phyloP scores from a whole-genome alignment of 305 asterid species.

The Fraxinus albicans region DNA sequence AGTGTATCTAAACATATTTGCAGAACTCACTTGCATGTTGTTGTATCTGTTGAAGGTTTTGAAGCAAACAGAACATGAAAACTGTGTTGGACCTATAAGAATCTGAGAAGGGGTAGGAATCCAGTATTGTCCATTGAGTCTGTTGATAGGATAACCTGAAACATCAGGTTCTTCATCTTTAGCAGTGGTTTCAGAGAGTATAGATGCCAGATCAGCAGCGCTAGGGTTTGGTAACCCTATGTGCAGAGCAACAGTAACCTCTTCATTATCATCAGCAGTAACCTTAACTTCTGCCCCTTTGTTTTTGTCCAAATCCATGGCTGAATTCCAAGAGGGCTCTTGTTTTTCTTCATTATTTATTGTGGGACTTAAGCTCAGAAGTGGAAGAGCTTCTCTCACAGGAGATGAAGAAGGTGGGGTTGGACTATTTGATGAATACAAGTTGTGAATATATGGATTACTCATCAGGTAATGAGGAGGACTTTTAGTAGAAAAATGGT shows the following conservation, averaged over 20 bases:
- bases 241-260: constrained; percentile 75
- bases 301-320: not conserved
- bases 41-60: constrained; percentile 94
- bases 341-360: constrained; percentile 26
- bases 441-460: not conserved
- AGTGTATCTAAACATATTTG: not conserved
- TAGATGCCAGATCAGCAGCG: constrained; percentile 68
- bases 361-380: constrained; percentile 56
- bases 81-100: constrained; percentile 93
- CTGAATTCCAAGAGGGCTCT: constrained; percentile 24
- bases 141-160: constrained; percentile 32
- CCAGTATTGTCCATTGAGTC: constrained; percentile 90
- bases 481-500: constrained; percentile 32
- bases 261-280: constrained; percentile 29
- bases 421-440: not conserved
- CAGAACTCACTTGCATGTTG: constrained; percentile 77
- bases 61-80: constrained; percentile 86
- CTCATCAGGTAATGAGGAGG: constrained; percentile 17
- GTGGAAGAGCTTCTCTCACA: constrained; percentile 74
- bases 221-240: constrained; percentile 96
- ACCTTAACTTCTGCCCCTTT: not conserved
- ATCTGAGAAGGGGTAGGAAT: constrained; percentile 97
- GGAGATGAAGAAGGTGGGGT: constrained; percentile 76
- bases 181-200: constrained; percentile 19
- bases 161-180: constrained; percentile 30